Evolutionary conservation across 2,329 filamentous ascomycete genomes (phyloP).

Genomic region (Colletotrichum spinosum): DNA sequence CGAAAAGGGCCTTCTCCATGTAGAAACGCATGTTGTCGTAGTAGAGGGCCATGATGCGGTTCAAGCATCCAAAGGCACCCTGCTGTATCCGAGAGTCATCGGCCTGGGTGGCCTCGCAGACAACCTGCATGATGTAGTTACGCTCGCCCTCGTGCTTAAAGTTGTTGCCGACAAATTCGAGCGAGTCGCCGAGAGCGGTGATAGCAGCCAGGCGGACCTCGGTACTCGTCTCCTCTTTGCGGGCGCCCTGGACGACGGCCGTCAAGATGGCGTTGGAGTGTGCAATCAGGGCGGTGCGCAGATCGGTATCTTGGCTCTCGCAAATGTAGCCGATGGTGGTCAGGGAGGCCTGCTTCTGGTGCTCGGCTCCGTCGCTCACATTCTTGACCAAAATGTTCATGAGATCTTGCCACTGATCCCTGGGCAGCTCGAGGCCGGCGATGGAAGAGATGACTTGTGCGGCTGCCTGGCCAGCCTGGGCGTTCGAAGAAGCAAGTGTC

Average conservation of each 20-base stretch:
- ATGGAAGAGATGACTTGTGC: slow-evolving; percentile 97
- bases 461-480: slow-evolving; percentile 86
- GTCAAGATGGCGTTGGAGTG: slow-evolving; percentile 99
- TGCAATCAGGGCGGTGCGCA: slow-evolving; percentile 81
- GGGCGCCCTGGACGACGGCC: slow-evolving; percentile 95
- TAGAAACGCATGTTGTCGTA: slow-evolving; percentile 99
- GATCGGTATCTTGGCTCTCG: slow-evolving; percentile 90
- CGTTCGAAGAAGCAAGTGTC: slow-evolving; percentile 83
- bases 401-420: slow-evolving; percentile 92
- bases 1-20: slow-evolving; percentile 99
- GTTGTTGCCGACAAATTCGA: slow-evolving; percentile 98
- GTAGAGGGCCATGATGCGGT: slow-evolving; percentile 98
- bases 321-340: slow-evolving; percentile 99
- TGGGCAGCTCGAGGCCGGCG: slow-evolving; percentile 92
- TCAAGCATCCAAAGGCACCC: slow-evolving; percentile 95
- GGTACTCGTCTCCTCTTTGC: slow-evolving; percentile 92
- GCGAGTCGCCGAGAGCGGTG: slow-evolving; percentile 91
- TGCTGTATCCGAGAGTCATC: slow-evolving; percentile 92
- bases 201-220: slow-evolving; percentile 95
- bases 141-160: slow-evolving; percentile 99
- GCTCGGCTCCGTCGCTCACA: slow-evolving; percentile 85
- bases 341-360: slow-evolving; percentile 93
- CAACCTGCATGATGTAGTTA: slow-evolving; percentile 99
- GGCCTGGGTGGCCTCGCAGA: slow-evolving; percentile 98
- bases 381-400: slow-evolving; percentile 92